These are phyloP conservation scores for Plasmodium vivax DNA, from an alignment of 169 alveolate species.

Conservation along the genomic window DNA sequence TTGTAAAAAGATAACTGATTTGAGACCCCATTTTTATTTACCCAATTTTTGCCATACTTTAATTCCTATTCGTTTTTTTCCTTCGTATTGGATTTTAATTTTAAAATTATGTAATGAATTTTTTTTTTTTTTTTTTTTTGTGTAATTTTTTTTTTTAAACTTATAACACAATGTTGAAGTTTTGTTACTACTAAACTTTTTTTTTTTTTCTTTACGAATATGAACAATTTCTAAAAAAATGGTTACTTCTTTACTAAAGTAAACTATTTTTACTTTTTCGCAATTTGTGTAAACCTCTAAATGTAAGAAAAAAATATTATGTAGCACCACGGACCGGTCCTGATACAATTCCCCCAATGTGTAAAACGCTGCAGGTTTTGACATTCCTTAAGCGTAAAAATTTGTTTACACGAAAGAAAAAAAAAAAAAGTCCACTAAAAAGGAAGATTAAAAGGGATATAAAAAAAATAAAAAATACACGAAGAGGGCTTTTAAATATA, in stretches of 20 bases:
- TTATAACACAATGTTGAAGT: neutral
- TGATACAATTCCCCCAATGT: neutral
- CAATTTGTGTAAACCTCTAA: constrained; percentile 1
- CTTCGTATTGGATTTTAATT: constrained; percentile 33
- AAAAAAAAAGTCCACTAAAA: neutral
- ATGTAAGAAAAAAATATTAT: constrained; percentile 4
- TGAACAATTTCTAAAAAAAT: neutral
- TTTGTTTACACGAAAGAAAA: neutral
- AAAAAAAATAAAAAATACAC: neutral
- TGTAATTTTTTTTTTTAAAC: constrained; percentile 2
- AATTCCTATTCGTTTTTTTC: neutral
- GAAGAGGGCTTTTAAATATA: neutral
- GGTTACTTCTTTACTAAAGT: neutral
- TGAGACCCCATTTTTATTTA: constrained; percentile 7
- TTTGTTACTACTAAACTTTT: constrained; percentile 12
- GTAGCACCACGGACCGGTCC: constrained; percentile 2
- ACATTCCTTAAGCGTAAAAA: neutral
- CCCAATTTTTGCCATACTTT: neutral
- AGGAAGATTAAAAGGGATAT: neutral
- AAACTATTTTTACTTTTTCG: constrained; percentile 2
- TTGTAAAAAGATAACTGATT: neutral
- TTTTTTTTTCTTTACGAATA: neutral
- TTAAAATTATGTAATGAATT: neutral
- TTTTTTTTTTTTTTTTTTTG: neutral
- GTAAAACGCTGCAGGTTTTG: neutral